Percentiles rank a stretch among this genome's conserved stretches.
phyloP scores from a whole-genome alignment of 495 filamentous ascomycete genomes.

The Neurospora hispaniola region DNA sequence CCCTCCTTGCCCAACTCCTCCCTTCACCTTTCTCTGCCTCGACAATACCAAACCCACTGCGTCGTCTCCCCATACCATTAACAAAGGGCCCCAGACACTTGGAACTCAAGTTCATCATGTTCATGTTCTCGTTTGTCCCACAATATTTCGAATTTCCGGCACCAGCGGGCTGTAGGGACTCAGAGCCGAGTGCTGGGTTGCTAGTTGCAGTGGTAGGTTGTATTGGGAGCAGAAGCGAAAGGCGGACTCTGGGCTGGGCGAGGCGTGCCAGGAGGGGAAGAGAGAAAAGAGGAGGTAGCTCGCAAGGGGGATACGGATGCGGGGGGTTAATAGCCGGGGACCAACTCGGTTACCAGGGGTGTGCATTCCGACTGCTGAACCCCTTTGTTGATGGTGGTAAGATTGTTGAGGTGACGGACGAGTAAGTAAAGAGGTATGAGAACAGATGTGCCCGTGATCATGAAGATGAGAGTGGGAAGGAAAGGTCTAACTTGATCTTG shows the following conservation, averaged over 20 bases:
- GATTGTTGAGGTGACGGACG: neutral
- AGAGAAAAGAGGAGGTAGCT: too few relatives aligned
- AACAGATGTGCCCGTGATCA: neutral
- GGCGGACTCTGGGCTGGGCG: too few relatives aligned
- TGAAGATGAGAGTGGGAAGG: neutral
- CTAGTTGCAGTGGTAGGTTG: neutral
- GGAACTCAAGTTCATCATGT: neutral
- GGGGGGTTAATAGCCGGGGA: neutral
- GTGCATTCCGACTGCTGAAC: neutral
- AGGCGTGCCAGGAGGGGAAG: too few relatives aligned
- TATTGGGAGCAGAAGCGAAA: neutral
- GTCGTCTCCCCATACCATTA: too few relatives aligned
- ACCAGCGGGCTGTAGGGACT: neutral
- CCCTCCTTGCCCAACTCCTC: too few relatives aligned
- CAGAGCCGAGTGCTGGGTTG: neutral
- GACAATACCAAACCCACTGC: too few relatives aligned
- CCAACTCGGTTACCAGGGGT: neutral
- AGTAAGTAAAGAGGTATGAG: neutral
- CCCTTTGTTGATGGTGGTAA: neutral
- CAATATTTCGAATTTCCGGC: neutral
- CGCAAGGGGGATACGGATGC: neutral
- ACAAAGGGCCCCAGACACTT: neutral
- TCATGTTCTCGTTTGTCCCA: neutral
- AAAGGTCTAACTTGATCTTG: neutral
- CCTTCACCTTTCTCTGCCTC: too few relatives aligned